phyloP scores from a whole-genome alignment of 1,284 basidiomycete species.

The Rhodotorula glutinis region DNA sequence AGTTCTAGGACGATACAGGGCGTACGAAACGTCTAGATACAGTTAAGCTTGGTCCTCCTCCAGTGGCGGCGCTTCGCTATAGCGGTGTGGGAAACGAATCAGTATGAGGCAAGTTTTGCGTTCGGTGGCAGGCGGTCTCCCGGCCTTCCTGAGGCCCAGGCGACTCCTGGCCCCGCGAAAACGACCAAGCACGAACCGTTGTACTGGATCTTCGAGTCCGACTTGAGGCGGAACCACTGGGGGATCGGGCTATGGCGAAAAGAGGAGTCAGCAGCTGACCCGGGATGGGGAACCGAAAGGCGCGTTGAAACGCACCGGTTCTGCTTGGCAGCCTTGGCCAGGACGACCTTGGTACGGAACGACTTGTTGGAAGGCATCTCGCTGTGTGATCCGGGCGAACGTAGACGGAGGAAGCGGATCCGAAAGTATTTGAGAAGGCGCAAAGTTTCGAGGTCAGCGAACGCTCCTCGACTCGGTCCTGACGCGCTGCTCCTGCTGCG shows the following conservation, averaged over 20 bases:
- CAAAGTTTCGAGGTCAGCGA: too few relatives aligned
- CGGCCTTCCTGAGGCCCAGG: too few relatives aligned
- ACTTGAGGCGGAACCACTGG: conserved; percentile 44
- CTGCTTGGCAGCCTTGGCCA: conserved; percentile 92
- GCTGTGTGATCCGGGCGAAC: conserved; percentile 6
- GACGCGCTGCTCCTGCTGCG: too few relatives aligned
- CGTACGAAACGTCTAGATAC: background rate
- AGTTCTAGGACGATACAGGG: too few relatives aligned
- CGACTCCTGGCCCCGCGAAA: too few relatives aligned
- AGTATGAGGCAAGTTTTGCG: conserved; percentile 44
- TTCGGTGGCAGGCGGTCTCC: too few relatives aligned
- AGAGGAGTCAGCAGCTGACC: too few relatives aligned
- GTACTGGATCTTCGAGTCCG: conserved; percentile 45
- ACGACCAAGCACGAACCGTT: conserved; percentile 31
- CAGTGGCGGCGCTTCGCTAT: background rate
- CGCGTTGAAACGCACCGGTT: conserved; percentile 68
- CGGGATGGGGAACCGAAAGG: too few relatives aligned
- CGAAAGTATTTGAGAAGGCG: background rate
- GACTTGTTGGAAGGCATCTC: conserved; percentile 89
- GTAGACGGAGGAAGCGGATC: background rate
- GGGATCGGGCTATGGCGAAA: conserved; percentile 37
- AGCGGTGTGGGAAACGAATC: background rate
- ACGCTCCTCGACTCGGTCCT: too few relatives aligned
- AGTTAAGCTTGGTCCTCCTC: background rate
- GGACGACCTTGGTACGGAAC: conserved; percentile 92